Percentiles rank a stretch among this genome's conserved stretches.
These are phyloP conservation scores for Geranomyces michiganensis DNA, from an alignment of 192 early-diverging fungal genomes.

Conservation along the genomic window DNA sequence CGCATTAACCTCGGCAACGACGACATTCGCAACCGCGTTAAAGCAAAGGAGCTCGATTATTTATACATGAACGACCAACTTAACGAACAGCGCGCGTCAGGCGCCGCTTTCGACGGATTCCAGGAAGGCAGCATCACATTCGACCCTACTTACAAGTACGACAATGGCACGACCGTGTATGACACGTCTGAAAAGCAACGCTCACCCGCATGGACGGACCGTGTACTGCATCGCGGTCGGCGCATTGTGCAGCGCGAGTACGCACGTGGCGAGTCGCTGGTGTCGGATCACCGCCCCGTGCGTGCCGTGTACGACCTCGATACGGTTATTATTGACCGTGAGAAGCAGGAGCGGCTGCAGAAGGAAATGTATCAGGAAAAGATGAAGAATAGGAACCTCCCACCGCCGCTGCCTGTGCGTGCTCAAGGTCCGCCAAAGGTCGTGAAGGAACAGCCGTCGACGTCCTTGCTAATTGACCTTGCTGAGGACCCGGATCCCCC, in stretches of 20 bases:
- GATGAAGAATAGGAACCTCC: slow-evolving; percentile 24
- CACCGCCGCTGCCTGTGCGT: slow-evolving; percentile 27
- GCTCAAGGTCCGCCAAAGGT: slow-evolving; percentile 26
- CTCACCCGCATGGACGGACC: slow-evolving; percentile 66
- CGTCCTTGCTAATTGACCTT: slow-evolving; percentile 34
- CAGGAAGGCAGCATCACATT: slow-evolving; percentile 74
- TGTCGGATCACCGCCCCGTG: slow-evolving; percentile 83
- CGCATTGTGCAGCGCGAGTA: slow-evolving; percentile 46
- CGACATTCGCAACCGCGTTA: slow-evolving; percentile 47
- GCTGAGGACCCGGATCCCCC: slow-evolving; percentile 29
- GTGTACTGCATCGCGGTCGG: slow-evolving; percentile 48
- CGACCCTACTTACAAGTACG: slow-evolving; percentile 82
- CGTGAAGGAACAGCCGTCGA: slow-evolving; percentile 5
- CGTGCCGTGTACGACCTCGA: slow-evolving; percentile 35
- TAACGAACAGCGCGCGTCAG: slow-evolving; percentile 45
- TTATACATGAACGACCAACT: slow-evolving; percentile 39
- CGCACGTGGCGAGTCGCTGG: slow-evolving; percentile 56
- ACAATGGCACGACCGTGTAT: slow-evolving; percentile 69
- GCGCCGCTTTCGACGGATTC: slow-evolving; percentile 76
- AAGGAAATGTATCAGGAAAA: slow-evolving; percentile 28
- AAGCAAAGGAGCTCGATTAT: slow-evolving; percentile 16
- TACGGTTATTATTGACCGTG: slow-evolving; percentile 34
- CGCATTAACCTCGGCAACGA: slow-evolving; percentile 72
- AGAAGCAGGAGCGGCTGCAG: slow-evolving; percentile 18
- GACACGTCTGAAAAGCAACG: slow-evolving; percentile 73